A percentile compares a stretch with the other conserved stretches of the same genome.
These are phyloP conservation scores for Noccaea bulbosa DNA, from an alignment of 345 rosid species.

Conservation along the genomic window DNA sequence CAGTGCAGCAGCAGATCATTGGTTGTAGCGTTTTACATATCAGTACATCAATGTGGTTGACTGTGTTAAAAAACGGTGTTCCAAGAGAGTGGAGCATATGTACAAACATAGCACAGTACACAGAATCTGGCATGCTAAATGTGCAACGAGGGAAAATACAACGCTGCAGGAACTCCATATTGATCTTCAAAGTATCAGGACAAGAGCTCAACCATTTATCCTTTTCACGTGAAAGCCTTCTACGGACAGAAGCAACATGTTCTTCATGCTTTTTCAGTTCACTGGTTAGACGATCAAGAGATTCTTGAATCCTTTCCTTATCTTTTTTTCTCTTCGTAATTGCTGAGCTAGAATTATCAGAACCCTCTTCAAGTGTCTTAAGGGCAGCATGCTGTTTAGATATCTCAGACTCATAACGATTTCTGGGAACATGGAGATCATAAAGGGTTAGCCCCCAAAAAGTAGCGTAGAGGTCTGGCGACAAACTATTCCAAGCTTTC, in stretches of 20 bases:
- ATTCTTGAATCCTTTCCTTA: slow-evolving; percentile 98
- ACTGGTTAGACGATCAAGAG: slow-evolving; percentile 83
- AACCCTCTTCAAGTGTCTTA: slow-evolving; percentile 89
- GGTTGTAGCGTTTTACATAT: slow-evolving; percentile 98
- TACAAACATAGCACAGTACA: slow-evolving; percentile 98
- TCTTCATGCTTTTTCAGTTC: slow-evolving; percentile 93
- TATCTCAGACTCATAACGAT: slow-evolving; percentile 94
- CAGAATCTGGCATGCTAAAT: slow-evolving; percentile 99
- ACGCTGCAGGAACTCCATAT: slow-evolving; percentile 99
- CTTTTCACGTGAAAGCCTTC: slow-evolving; percentile 89
- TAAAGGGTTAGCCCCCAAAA: slow-evolving; percentile 99
- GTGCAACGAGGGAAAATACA: slow-evolving; percentile 99
- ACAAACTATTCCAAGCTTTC: slow-evolving; percentile 99
- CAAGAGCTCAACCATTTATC: slow-evolving; percentile 98
- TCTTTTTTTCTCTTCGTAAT: slow-evolving; percentile 96
- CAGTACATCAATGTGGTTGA: slow-evolving; percentile 96
- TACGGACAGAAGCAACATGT: slow-evolving; percentile 88
- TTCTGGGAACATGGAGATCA: slow-evolving; percentile 96
- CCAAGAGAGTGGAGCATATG: slow-evolving; percentile 97
- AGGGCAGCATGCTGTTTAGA: slow-evolving; percentile 94
- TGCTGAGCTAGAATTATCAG: slow-evolving; percentile 96
- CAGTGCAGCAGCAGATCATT: slow-evolving; percentile 99
- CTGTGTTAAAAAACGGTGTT: slow-evolving; percentile 97
- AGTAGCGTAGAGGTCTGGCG: slow-evolving; percentile 94
- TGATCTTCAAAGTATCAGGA: slow-evolving; percentile 96